phyloP scores from a whole-genome alignment of 2,329 filamentous ascomycete species.

The Diaporthe nobilis region DNA sequence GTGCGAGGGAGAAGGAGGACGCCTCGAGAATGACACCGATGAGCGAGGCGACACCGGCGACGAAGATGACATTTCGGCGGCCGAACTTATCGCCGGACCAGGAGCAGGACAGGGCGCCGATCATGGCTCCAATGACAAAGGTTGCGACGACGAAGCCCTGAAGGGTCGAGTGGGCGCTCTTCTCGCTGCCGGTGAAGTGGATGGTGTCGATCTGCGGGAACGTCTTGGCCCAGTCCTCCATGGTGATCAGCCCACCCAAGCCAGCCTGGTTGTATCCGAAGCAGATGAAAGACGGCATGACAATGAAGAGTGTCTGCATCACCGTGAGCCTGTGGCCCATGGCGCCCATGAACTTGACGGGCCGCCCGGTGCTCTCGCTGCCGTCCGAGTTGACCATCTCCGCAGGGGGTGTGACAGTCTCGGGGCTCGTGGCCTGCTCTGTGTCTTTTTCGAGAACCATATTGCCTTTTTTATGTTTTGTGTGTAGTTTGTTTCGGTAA shows the following conservation, averaged over 20 bases:
- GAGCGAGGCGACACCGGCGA: conserved; percentile 63
- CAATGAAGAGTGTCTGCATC: conserved; percentile 42
- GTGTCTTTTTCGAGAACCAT: conserved; percentile 32
- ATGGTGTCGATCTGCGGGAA: conserved; percentile 66
- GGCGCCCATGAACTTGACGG: conserved; percentile 40
- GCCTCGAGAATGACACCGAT: conserved; percentile 63
- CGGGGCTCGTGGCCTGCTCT: not conserved
- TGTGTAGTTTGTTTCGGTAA: not conserved
- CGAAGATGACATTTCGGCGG: conserved; percentile 63
- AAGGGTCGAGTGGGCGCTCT: conserved; percentile 55
- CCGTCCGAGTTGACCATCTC: not conserved
- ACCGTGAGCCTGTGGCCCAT: conserved; percentile 42
- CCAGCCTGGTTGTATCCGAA: conserved; percentile 68
- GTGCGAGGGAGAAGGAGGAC: conserved; percentile 60
- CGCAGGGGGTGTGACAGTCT: not conserved
- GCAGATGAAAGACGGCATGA: conserved; percentile 56
- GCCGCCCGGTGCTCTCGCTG: not conserved
- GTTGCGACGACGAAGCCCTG: conserved; percentile 47
- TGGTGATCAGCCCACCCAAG: conserved; percentile 58
- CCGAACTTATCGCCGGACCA: conserved; percentile 63
- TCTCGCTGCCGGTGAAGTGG: conserved; percentile 56
- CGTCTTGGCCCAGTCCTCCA: conserved; percentile 55
- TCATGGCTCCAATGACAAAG: conserved; percentile 45
- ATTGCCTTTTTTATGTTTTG: not conserved
- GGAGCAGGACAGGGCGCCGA: conserved; percentile 44